Evolutionary conservation across 768 basidiomycete genomes (phyloP).

Genomic region (Gyrodon lividus): DNA sequence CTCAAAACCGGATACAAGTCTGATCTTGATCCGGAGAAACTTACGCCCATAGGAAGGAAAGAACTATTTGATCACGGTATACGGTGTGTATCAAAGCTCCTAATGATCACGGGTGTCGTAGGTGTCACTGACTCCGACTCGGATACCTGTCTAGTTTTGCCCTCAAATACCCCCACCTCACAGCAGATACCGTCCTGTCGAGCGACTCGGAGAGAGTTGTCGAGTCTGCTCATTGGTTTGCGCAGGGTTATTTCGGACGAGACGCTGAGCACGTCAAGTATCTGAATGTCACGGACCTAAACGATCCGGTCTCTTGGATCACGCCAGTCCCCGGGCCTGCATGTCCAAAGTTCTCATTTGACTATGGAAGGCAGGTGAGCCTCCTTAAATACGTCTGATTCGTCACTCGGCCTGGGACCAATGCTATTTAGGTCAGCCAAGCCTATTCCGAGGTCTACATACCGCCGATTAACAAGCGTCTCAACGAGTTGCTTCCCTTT

Average conservation of each 20-base stretch:
- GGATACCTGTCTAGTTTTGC: neutral
- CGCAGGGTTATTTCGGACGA: constrained; percentile 35
- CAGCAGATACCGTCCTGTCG: neutral
- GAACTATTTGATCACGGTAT: constrained; percentile 38
- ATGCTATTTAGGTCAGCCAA: neutral
- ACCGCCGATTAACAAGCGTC: constrained; percentile 34
- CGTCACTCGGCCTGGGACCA: neutral
- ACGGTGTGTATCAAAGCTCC: too few relatives aligned
- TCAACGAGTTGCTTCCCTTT: constrained; percentile 33
- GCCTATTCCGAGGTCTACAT: constrained; percentile 27
- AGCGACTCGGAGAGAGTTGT: constrained; percentile 16
- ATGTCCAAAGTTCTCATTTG: constrained; percentile 29
- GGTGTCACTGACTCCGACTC: neutral
- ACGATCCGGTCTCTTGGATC: constrained; percentile 34
- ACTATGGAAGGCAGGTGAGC: constrained; percentile 2
- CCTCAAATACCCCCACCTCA: constrained; percentile 6
- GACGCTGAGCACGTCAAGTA: constrained; percentile 16
- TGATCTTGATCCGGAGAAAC: constrained; percentile 32
- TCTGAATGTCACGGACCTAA: constrained; percentile 30
- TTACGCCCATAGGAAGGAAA: constrained; percentile 33
- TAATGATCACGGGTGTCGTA: constrained; percentile 17
- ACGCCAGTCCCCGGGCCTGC: constrained; percentile 37
- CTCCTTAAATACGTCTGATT: neutral
- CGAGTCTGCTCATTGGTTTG: constrained; percentile 40
- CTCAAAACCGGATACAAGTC: constrained; percentile 33